Evolutionary conservation across 495 filamentous ascomycete species (phyloP).

Genomic region (Penicillium alfredii): DNA sequence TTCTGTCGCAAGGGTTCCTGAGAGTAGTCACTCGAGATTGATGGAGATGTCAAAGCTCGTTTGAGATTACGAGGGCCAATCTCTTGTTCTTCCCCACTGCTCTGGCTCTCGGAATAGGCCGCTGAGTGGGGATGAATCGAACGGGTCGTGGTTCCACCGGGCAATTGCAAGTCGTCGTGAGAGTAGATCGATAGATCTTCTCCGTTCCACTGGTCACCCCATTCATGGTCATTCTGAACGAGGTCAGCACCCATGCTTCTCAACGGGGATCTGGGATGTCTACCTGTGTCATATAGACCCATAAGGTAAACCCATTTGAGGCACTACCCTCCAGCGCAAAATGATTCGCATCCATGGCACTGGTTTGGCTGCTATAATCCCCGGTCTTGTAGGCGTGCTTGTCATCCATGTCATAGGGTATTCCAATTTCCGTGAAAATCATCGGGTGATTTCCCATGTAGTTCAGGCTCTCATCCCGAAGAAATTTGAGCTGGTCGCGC

Average conservation of each 20-base stretch:
- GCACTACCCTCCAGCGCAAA: conserved; percentile 80
- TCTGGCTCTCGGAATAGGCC: conserved; percentile 53
- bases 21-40: conserved; percentile 56
- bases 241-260: background rate
- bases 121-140: conserved; percentile 47
- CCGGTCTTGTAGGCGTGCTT: conserved; percentile 94
- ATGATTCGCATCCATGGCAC: conserved; percentile 95
- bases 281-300: conserved; percentile 77
- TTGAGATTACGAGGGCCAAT: conserved; percentile 68
- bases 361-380: conserved; percentile 86
- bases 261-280: conserved; percentile 13
- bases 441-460: conserved; percentile 88
- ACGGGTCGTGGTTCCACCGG: conserved; percentile 21
- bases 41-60: conserved; percentile 61
- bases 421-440: conserved; percentile 91
- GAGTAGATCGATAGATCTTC: conserved; percentile 93
- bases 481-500: conserved; percentile 80
- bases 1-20: conserved; percentile 45
- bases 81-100: conserved; percentile 47
- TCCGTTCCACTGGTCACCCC: conserved; percentile 95
- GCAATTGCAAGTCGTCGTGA: conserved; percentile 67
- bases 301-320: conserved; percentile 79
- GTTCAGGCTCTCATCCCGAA: conserved; percentile 81
- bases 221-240: conserved; percentile 71
- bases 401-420: conserved; percentile 98